Percentiles rank a stretch among this genome's conserved stretches.
Conservation (phyloP, 176 grass and related monocot species). For the Eragrostis nindensis region DNA sequence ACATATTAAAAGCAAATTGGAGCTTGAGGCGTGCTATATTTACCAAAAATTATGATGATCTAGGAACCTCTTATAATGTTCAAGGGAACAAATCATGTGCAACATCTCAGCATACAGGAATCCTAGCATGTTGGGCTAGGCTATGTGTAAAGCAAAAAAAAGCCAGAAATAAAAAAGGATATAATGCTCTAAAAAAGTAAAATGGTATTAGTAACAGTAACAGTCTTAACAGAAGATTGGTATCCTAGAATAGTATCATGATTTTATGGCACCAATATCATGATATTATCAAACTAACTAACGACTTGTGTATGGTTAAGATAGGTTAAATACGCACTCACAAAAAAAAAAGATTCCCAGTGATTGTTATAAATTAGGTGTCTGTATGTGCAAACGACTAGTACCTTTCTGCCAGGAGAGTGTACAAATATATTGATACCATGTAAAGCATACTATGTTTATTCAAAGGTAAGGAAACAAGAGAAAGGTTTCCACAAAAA, state of each 20-base stretch:
- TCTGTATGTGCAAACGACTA: not conserved
- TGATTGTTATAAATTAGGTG: not conserved
- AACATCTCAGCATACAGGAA: not conserved
- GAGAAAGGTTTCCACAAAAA: not conserved
- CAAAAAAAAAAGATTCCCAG: not conserved
- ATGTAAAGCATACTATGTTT: not conserved
- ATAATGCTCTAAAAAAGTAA: too few species aligned
- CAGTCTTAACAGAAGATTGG: too few species aligned
- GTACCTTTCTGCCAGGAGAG: not conserved
- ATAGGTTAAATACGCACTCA: not conserved
- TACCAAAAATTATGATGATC: not conserved
- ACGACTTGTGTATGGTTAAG: not conserved
- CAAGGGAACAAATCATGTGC: not conserved
- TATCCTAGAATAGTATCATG: too few species aligned
- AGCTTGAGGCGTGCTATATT: not conserved
- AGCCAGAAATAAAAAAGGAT: too few species aligned
- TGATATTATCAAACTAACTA: not conserved
- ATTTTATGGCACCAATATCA: not conserved
- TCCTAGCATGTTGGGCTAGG: not conserved
- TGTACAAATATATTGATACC: not conserved
- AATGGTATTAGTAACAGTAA: too few species aligned
- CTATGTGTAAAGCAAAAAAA: too few species aligned
- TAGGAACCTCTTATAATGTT: not conserved
- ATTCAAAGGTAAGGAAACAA: not conserved
- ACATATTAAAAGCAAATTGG: not conserved